Evolutionary conservation across 2,329 filamentous ascomycete genomes (phyloP).

Genomic region (Sporothrix pseudoabietina): DNA sequence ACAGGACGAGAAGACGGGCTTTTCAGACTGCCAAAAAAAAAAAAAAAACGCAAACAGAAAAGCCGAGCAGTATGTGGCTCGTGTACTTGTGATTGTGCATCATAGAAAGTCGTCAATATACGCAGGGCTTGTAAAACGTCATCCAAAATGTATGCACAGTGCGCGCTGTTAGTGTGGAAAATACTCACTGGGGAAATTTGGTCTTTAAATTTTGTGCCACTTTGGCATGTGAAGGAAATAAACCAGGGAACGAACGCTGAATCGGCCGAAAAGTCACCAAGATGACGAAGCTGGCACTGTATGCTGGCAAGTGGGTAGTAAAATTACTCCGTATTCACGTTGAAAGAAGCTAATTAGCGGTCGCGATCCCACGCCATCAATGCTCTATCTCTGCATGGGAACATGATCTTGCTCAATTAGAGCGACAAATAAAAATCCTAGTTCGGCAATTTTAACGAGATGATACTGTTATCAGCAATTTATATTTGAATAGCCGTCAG

Average conservation of each 20-base stretch:
- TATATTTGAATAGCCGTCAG: background rate
- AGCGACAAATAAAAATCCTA: background rate
- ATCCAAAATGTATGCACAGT: background rate
- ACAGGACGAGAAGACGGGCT: too few relatives aligned
- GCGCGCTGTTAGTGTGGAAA: background rate
- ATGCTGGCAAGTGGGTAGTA: background rate
- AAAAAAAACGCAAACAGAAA: background rate
- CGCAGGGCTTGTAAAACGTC: background rate
- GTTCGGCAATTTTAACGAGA: background rate
- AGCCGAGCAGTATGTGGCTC: background rate
- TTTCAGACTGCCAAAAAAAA: too few relatives aligned
- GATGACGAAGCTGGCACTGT: background rate
- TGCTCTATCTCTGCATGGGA: background rate
- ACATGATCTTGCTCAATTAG: background rate
- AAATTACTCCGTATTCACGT: too few relatives aligned
- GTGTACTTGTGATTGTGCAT: background rate
- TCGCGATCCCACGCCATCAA: background rate
- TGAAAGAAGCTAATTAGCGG: background rate
- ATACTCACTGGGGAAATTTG: background rate
- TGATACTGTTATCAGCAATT: background rate
- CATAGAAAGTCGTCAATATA: background rate
- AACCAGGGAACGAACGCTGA: background rate
- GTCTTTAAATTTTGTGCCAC: background rate
- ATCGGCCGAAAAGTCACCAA: background rate
- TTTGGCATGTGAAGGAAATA: background rate